These are phyloP conservation scores for Pleodorina starrii DNA, from an alignment of 139 green algal genomes.

Conservation along the genomic window DNA sequence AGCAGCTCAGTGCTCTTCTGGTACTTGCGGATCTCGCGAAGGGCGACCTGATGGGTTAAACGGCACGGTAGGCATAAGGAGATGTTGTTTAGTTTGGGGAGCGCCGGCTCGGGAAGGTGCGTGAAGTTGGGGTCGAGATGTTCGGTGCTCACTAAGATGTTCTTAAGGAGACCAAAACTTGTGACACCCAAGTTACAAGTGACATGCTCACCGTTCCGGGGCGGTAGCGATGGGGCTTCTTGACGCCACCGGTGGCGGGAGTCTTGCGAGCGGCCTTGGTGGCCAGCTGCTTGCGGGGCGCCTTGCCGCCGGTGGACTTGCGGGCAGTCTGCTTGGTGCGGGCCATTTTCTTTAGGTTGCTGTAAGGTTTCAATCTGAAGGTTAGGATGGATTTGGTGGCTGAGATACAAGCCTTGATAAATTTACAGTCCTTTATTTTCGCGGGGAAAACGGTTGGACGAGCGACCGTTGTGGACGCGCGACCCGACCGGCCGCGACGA, in stretches of 20 bases:
- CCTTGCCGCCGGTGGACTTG: conserved; percentile 11
- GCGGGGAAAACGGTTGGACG: too few relatives aligned
- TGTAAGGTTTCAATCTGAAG: too few relatives aligned
- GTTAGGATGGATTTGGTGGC: too few relatives aligned
- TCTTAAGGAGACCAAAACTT: background rate
- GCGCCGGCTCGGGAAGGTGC: too few relatives aligned
- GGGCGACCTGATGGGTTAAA: conserved; percentile 11
- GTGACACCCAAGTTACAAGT: too few relatives aligned
- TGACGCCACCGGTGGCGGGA: background rate
- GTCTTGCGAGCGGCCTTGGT: conserved; percentile 18
- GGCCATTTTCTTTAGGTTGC: background rate
- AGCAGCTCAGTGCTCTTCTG: conserved; percentile 96
- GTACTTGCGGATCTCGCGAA: conserved; percentile 93
- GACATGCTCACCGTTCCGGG: background rate
- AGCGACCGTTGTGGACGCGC: too few relatives aligned
- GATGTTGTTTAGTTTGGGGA: too few relatives aligned
- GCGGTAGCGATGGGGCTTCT: conserved; percentile 2
- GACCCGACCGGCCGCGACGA: too few relatives aligned
- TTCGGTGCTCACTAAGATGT: background rate
- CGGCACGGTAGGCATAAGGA: background rate
- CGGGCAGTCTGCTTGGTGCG: background rate
- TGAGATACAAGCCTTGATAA: too few relatives aligned
- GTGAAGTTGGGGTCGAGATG: too few relatives aligned
- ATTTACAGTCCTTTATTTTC: too few relatives aligned
- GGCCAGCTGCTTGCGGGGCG: conserved; percentile 4